phyloP scores from a whole-genome alignment of 768 basidiomycete genomes.

The Steccherinum ochraceum region DNA sequence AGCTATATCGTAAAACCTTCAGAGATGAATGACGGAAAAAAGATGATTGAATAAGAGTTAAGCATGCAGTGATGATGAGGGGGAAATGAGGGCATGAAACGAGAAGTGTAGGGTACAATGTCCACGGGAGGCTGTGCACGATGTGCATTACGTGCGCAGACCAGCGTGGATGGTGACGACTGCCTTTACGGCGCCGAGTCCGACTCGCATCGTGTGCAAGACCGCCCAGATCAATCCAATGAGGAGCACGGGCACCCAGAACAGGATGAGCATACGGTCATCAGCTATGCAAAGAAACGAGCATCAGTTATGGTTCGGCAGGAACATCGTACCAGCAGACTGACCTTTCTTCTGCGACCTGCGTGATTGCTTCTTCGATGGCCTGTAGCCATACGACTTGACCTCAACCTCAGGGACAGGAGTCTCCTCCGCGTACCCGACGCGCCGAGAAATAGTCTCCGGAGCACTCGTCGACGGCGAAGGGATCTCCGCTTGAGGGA shows the following conservation, averaged over 20 bases:
- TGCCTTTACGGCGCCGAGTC: slow-evolving; percentile 6
- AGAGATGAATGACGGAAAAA: no score
- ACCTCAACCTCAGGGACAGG: slow-evolving; percentile 62
- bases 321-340: slow-evolving; percentile 17
- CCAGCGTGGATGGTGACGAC: neutral
- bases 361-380: slow-evolving; percentile 35
- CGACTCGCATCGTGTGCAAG: slow-evolving; percentile 22
- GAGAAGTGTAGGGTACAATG: no score
- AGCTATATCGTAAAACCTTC: no score
- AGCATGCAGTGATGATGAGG: no score
- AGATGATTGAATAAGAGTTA: no score
- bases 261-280: slow-evolving; percentile 78
- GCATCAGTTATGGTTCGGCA: slow-evolving; percentile 4
- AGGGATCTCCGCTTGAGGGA: neutral
- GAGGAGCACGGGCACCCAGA: slow-evolving; percentile 83
- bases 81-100: no score
- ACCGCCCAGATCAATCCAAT: slow-evolving; percentile 30
- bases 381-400: slow-evolving; percentile 61
- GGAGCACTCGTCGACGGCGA: slow-evolving; percentile 26
- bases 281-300: slow-evolving; percentile 33
- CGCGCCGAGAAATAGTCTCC: slow-evolving; percentile 20
- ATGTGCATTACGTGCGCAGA: neutral
- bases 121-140: no score
- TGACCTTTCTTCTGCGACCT: slow-evolving; percentile 63
- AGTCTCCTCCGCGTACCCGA: slow-evolving; percentile 36